Conservation (phyloP, 345 rosid species). For the Raphanus sativus region DNA sequence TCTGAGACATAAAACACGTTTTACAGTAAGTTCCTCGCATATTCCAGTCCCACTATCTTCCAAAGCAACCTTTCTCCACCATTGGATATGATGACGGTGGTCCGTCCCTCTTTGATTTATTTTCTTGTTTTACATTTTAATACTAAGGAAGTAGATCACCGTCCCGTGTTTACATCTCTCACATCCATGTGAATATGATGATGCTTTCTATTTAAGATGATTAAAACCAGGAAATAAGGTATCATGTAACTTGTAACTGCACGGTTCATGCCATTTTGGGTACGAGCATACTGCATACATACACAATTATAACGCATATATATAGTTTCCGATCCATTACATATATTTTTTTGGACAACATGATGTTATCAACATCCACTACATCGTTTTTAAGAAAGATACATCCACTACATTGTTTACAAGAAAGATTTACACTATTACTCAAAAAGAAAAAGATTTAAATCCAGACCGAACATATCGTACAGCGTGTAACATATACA, state of each 20-base stretch:
- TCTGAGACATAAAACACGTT: slow-evolving; percentile 22
- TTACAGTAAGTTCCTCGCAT: slow-evolving; percentile 3
- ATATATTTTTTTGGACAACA: too few species aligned
- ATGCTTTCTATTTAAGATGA: slow-evolving; percentile 18
- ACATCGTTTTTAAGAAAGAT: too few species aligned
- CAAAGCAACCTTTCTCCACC: slow-evolving; percentile 25
- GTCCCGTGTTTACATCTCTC: slow-evolving; percentile 9
- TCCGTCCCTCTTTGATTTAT: neutral
- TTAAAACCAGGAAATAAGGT: slow-evolving; percentile 5
- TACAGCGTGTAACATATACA: neutral
- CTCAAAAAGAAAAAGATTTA: too few species aligned
- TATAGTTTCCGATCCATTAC: too few species aligned
- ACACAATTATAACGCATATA: neutral
- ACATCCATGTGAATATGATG: slow-evolving; percentile 30
- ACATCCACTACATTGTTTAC: neutral
- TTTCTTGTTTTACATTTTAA: neutral
- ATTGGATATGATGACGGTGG: slow-evolving; percentile 24
- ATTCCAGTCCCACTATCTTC: slow-evolving; percentile 21
- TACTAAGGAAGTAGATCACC: neutral
- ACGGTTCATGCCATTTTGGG: slow-evolving; percentile 25
- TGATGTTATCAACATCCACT: too few species aligned
- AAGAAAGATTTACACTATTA: neutral
- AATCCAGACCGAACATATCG: neutral
- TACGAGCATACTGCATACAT: neutral
- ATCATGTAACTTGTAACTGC: neutral